Conservation (phyloP, 257 asterid genomes). For the Solanum sitiens region DNA sequence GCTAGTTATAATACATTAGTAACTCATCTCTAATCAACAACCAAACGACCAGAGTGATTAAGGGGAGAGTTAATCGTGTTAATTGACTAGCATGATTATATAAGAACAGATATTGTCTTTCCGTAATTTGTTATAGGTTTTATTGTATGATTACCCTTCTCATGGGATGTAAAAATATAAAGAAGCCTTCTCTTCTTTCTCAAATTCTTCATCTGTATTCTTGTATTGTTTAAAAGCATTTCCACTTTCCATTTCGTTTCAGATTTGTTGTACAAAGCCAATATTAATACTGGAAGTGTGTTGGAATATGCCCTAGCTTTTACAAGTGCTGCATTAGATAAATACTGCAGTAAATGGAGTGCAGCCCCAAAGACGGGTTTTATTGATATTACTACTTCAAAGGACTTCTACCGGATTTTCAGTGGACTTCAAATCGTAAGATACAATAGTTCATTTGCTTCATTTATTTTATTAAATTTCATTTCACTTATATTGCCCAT, state of each 20-base stretch:
- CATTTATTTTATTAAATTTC: neutral
- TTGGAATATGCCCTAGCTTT: constrained; percentile 96
- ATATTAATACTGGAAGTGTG: constrained; percentile 89
- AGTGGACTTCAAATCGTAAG: constrained; percentile 92
- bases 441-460: neutral
- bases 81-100: neutral
- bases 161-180: neutral
- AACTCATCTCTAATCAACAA: neutral
- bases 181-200: neutral
- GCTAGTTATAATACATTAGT: neutral
- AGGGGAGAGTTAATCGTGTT: neutral
- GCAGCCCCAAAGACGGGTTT: constrained; percentile 88
- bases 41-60: neutral
- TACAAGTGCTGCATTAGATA: constrained; percentile 92
- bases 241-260: constrained; percentile 7
- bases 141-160: neutral
- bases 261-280: constrained; percentile 91
- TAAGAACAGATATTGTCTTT: neutral
- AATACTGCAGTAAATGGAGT: constrained; percentile 93
- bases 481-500: neutral
- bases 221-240: neutral
- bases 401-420: constrained; percentile 85
- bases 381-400: constrained; percentile 89
- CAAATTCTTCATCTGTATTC: neutral
- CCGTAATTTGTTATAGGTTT: neutral